phyloP scores from a whole-genome alignment of 2,329 filamentous ascomycete species.

The Gyromitra esculenta region DNA sequence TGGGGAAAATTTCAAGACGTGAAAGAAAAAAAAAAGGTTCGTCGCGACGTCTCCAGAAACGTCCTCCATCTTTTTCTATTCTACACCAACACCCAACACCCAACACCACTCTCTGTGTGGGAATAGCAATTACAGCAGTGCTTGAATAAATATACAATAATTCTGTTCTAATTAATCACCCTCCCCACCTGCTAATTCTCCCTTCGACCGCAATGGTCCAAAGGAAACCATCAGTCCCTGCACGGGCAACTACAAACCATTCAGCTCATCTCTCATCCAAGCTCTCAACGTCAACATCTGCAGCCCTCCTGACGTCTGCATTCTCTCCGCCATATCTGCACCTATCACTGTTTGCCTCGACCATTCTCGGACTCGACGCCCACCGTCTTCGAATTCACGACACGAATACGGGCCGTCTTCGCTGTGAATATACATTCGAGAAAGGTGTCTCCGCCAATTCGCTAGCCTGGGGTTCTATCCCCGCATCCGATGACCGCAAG shows the following conservation, averaged over 20 bases:
- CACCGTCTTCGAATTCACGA: conserved; percentile 67
- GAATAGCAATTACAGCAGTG: not conserved
- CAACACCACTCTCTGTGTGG: not conserved
- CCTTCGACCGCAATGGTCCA: conserved; percentile 34
- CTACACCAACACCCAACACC: not conserved
- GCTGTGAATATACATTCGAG: conserved; percentile 65
- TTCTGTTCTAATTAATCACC: not conserved
- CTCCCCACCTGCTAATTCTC: not conserved
- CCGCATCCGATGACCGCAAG: conserved; percentile 59
- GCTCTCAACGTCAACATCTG: conserved; percentile 10
- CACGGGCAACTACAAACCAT: conserved; percentile 27
- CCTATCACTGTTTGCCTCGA: conserved; percentile 66
- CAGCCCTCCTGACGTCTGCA: conserved; percentile 62
- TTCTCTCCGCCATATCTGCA: conserved; percentile 66
- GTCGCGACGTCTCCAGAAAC: not conserved
- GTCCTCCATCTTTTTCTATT: not conserved
- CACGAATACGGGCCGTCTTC: conserved; percentile 64
- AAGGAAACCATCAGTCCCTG: conserved; percentile 30
- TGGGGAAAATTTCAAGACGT: conserved; percentile 24
- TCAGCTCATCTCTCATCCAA: conserved; percentile 24
- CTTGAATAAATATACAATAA: not conserved
- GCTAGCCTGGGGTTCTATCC: conserved; percentile 65
- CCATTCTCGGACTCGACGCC: conserved; percentile 66
- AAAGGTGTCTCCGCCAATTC: conserved; percentile 64
- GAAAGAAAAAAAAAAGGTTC: conserved; percentile 17